A percentile compares a stretch with the other conserved stretches of the same genome.
Evolutionary conservation across 2,329 filamentous ascomycete species (phyloP).

Genomic region (Cadophora malorum): DNA sequence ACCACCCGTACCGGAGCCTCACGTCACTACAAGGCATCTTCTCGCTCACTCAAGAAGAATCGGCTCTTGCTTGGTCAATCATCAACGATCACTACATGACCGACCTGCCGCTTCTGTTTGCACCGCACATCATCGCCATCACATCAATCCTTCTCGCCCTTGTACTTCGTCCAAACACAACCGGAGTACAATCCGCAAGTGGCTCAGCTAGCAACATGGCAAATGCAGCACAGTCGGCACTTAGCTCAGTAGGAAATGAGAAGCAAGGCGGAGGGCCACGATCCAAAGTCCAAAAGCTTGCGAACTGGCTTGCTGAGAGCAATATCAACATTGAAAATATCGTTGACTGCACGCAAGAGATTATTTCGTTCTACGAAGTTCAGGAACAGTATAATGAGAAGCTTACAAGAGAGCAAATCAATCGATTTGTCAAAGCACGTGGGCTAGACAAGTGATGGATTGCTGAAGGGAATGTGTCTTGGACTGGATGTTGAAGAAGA

Average conservation of each 20-base stretch:
- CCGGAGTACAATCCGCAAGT: constrained; percentile 52
- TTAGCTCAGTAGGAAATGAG: constrained; percentile 40
- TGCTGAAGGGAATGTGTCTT: not conserved
- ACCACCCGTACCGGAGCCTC: constrained; percentile 75
- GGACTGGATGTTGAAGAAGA: not conserved
- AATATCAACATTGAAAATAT: constrained; percentile 72
- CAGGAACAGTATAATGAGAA: constrained; percentile 48
- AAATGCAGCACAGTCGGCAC: constrained; percentile 44
- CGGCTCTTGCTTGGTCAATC: constrained; percentile 69
- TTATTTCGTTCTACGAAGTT: constrained; percentile 73
- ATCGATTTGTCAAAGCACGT: constrained; percentile 47
- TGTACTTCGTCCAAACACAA: constrained; percentile 65
- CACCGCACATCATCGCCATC: constrained; percentile 73
- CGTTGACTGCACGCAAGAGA: constrained; percentile 74
- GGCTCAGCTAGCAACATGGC: constrained; percentile 46
- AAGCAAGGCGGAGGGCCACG: constrained; percentile 34
- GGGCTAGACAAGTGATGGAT: constrained; percentile 45
- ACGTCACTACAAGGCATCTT: constrained; percentile 66
- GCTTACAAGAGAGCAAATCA: constrained; percentile 46
- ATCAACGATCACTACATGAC: constrained; percentile 79
- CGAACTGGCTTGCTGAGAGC: constrained; percentile 74
- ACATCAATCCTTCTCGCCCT: constrained; percentile 74
- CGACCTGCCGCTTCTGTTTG: constrained; percentile 70
- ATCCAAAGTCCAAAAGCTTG: constrained; percentile 56
- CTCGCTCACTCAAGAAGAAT: constrained; percentile 67